Percentiles rank a stretch among this genome's conserved stretches.
Evolutionary conservation across 2,329 filamentous ascomycete genomes (phyloP).

Genomic region (Bipolaris zeicola): DNA sequence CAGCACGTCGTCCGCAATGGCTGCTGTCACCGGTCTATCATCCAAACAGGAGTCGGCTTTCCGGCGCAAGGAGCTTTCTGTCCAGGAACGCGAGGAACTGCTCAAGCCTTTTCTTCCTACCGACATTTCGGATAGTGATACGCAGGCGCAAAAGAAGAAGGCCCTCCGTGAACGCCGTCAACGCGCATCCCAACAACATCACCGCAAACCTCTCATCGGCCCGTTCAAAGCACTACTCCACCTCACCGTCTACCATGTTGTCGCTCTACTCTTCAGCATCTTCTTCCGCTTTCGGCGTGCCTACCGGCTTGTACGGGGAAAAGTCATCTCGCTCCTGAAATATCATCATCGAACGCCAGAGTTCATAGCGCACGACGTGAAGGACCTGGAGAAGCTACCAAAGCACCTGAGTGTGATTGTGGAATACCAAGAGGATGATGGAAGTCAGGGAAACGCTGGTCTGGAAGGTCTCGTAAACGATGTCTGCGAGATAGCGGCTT

Average conservation of each 20-base stretch:
- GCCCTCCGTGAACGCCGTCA: constrained; percentile 21
- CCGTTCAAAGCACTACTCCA: constrained; percentile 69
- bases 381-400: constrained; percentile 73
- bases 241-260: constrained; percentile 68
- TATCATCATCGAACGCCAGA: constrained; percentile 97
- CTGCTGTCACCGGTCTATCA: constrained; percentile 40
- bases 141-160: constrained; percentile 18
- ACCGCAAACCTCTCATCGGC: constrained; percentile 51
- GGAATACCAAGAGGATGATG: constrained; percentile 68
- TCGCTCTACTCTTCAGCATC: constrained; percentile 84
- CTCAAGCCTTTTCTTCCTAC: constrained; percentile 60
- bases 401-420: constrained; percentile 88
- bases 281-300: constrained; percentile 82
- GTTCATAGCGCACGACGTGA: constrained; percentile 86
- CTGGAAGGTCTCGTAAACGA: constrained; percentile 87
- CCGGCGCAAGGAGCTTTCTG: constrained; percentile 48
- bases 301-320: constrained; percentile 78
- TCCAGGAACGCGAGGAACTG: constrained; percentile 57
- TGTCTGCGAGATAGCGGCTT: constrained; percentile 87
- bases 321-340: constrained; percentile 79
- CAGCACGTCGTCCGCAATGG: constrained; percentile 34
- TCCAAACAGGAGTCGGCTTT: constrained; percentile 42
- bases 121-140: constrained; percentile 37
- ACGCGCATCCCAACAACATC: constrained; percentile 15
- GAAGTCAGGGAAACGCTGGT: constrained; percentile 69